Base-by-base conservation (phyloP, 2,329 filamentous ascomycete genomes). In the Macrophomina tecta region DNA sequence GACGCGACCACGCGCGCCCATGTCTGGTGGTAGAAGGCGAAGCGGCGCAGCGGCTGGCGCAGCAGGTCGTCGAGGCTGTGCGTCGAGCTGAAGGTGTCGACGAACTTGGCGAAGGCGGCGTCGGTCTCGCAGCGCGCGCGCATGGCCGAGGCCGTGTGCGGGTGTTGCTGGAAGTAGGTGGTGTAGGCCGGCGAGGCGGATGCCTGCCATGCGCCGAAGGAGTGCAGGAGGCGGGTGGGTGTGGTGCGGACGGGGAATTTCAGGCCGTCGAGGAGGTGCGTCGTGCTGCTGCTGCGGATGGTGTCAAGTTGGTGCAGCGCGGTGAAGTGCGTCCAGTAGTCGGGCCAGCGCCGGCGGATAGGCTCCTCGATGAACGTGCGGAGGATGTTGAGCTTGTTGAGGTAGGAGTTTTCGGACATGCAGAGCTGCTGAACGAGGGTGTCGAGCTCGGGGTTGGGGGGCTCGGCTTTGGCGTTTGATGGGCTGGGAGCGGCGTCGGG, bases 61-160 rank as follows among this genome's bases (percentile, higher is more conserved):
- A 76, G 49, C 61, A 73, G 74, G 18, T 76, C 72, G 65, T 74
- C 70, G 18, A 77, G 65, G 46, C 72, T 73, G 8, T 76, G 66
- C 1, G 72, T 73, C 16, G 32, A 16, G 30, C 5, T 16, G 58
- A 62, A 62, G 5, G 32, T 36, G 14, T 70, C 71, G 45, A 76
- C 65, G 42, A 73, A 76, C 1, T 71, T 69, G 0, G 65, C 42
- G 56, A 77, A 77, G 8, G 71, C 74, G 1, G 66, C 36, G 56
- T 77, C 73, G 32, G 51, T 64, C 3, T 18, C 70, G 32, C 71
- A 69, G 0, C 72, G 73, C 16, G 70, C 67, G 28, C 70, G 70
- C 14, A 77, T 52, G 6, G 74, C 73, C 4, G 71, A 72, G 8
- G 69, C 42, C 1, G 72, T 71, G 56, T 73, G 73, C 14, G 75